Conservation (phyloP, 1,284 basidiomycete species). For the Fomitiporia mediterranea region DNA sequence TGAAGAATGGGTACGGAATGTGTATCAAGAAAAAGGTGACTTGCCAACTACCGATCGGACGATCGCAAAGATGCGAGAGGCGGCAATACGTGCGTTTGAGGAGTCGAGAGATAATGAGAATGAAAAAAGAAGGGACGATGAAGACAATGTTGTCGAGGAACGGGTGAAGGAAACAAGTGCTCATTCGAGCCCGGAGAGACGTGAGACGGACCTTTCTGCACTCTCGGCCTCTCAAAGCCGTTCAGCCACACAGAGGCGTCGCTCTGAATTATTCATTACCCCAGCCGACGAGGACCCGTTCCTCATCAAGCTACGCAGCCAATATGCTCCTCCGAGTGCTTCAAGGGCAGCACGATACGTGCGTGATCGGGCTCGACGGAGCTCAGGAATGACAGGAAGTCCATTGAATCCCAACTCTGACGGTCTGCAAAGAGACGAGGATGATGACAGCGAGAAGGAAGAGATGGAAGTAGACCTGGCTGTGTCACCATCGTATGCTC, state of each 20-base stretch:
- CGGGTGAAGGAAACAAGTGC: background rate
- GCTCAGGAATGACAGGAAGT: slow-evolving; percentile 3
- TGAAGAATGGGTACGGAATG: slow-evolving; percentile 14
- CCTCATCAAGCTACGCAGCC: background rate
- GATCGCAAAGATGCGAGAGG: slow-evolving; percentile 11
- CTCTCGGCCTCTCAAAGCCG: background rate
- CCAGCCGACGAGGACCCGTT: slow-evolving; percentile 14
- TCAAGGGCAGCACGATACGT: slow-evolving; percentile 12
- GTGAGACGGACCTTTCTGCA: background rate
- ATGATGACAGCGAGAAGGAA: slow-evolving; percentile 4
- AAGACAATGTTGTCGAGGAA: background rate
- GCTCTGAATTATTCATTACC: background rate
- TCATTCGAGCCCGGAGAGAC: background rate
- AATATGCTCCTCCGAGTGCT: slow-evolving; percentile 14
- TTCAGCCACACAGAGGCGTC: background rate
- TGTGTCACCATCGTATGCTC: background rate
- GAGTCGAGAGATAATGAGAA: slow-evolving; percentile 7
- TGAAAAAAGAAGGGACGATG: background rate
- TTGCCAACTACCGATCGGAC: slow-evolving; percentile 14
- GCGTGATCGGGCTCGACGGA: background rate
- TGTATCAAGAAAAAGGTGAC: slow-evolving; percentile 15
- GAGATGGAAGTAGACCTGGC: slow-evolving; percentile 11
- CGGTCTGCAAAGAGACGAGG: background rate
- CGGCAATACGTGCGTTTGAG: slow-evolving; percentile 7
- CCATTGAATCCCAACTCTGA: background rate